Base-by-base conservation (phyloP, 2,329 filamentous ascomycete genomes). In the Botryotinia convoluta region DNA sequence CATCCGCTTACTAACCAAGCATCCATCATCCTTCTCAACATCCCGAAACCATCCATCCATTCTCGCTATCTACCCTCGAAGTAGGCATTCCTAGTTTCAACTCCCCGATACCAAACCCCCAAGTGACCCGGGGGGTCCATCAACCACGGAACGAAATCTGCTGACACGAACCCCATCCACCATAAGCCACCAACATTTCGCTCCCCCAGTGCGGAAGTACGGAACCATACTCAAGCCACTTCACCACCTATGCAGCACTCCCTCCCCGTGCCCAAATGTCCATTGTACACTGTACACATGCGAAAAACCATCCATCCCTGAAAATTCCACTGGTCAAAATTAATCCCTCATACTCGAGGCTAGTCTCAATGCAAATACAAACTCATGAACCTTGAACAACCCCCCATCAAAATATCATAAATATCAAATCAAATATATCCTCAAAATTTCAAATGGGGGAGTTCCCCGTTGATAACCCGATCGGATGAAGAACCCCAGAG, bases 331-430 rank as follows among this genome's bases (percentile, higher is more conserved):
- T 79, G 77, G 78, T 67, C 69, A 16, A 44, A 65, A 77, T 78
- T 78, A 79, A 79, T 79, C 77, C 78, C 78, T 79, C 78, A 79
- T 73, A 61, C 44, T 20, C 32, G 54, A 42, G 26, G 35, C 59
- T 37, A 39, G 20, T 39, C 32, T 61, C 59, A 9, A 60, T 60
- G 4, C 22, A 61, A 60, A 60, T 26, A 8, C 45, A 48, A 26
- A 48, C 26, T 14, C 48, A n/a, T 37, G 9, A 22, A 60, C 48
- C 26, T 29, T 54, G 4, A 14, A 37, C 26, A 26, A 22, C 45
- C 20, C 20, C 22, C 7, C 57, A 39, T 51, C 48, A 29, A 57
- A 3, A 57, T 29, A 8, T 29, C n/a, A 57, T 14, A 29, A 18
- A 57, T 3, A 57, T 57, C 51, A 61, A 60, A 60, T 60, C 57